phyloP scores from a whole-genome alignment of 2,329 filamentous ascomycete genomes.

The Acephala macrosclerotiorum region DNA sequence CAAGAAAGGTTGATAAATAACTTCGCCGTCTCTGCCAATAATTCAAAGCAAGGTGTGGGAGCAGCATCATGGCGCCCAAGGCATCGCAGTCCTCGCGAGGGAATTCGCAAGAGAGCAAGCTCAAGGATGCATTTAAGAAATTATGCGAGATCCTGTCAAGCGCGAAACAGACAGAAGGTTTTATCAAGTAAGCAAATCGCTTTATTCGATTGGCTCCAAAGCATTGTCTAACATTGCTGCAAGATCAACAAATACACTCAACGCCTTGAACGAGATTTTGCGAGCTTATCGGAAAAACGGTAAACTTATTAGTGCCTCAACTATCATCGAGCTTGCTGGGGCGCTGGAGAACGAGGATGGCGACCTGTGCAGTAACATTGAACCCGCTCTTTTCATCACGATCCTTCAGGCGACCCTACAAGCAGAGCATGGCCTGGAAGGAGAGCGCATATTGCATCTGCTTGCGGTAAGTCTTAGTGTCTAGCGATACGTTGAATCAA shows the following conservation, averaged over 20 bases:
- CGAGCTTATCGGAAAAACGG: constrained; percentile 15
- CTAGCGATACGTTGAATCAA: background rate
- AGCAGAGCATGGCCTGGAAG: constrained; percentile 29
- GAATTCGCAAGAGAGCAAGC: background rate
- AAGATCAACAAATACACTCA: background rate
- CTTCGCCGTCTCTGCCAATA: background rate
- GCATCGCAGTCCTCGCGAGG: constrained; percentile 6
- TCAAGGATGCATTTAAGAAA: constrained; percentile 17
- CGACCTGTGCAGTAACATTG: constrained; percentile 34
- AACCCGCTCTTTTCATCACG: constrained; percentile 29
- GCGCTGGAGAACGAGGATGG: constrained; percentile 29
- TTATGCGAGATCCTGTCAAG: constrained; percentile 22
- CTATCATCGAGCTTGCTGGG: constrained; percentile 7
- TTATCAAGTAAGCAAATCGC: background rate
- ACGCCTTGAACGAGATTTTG: constrained; percentile 23
- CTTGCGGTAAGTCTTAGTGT: constrained; percentile 36
- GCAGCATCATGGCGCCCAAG: constrained; percentile 5
- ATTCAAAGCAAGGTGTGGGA: background rate
- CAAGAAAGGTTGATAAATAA: background rate
- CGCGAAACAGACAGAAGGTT: constrained; percentile 9
- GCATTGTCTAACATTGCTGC: background rate
- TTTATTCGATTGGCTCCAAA: background rate
- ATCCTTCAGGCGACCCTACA: constrained; percentile 34
- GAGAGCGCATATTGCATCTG: constrained; percentile 38
- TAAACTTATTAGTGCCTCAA: constrained; percentile 6